A percentile compares a stretch with the other conserved stretches of the same genome.
These are phyloP conservation scores for Syncephalastrum monosporum DNA, from an alignment of 371 early-diverging fungal species.

Conservation along the genomic window DNA sequence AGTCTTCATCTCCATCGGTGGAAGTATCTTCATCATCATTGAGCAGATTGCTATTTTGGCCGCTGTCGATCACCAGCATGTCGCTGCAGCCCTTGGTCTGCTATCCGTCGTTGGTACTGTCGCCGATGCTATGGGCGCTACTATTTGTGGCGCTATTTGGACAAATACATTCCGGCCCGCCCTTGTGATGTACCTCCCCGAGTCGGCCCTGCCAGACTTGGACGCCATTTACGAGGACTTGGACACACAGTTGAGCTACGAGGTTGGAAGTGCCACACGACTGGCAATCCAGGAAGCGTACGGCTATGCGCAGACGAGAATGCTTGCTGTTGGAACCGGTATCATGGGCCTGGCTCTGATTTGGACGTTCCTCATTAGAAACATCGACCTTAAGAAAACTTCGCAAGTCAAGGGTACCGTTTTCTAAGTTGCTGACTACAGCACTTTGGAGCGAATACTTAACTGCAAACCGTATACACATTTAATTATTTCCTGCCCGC, in stretches of 20 bases:
- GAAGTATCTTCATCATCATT: slow-evolving; percentile 19
- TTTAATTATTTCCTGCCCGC: too few relatives aligned
- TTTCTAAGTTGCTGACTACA: slow-evolving; percentile 4
- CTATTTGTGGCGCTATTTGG: slow-evolving; percentile 21
- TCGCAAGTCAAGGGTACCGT: slow-evolving; percentile 15
- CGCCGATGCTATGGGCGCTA: slow-evolving; percentile 17
- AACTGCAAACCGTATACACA: too few relatives aligned
- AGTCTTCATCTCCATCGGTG: slow-evolving; percentile 21
- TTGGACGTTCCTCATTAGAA: slow-evolving; percentile 16
- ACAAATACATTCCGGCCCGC: slow-evolving; percentile 16
- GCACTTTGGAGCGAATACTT: too few relatives aligned
- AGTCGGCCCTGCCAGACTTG: slow-evolving; percentile 5
- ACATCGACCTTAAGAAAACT: slow-evolving; percentile 13
- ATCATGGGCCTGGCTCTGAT: slow-evolving; percentile 13
- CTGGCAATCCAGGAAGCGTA: slow-evolving; percentile 19
- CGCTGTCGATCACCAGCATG: slow-evolving; percentile 20
- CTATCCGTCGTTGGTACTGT: slow-evolving; percentile 18
- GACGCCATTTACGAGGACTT: slow-evolving; percentile 18
- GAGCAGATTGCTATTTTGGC: slow-evolving; percentile 21
- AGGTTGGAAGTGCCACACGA: slow-evolving; percentile 11
- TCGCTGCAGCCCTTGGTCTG: slow-evolving; percentile 15
- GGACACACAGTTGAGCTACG: slow-evolving; percentile 19
- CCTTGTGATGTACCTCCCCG: slow-evolving; percentile 10
- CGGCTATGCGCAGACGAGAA: slow-evolving; percentile 23
- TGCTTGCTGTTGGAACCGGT: slow-evolving; percentile 18